Evolutionary conservation across 2,329 filamentous ascomycete species (phyloP).

Genomic region (Aspergillus brunneoviolaceus): DNA sequence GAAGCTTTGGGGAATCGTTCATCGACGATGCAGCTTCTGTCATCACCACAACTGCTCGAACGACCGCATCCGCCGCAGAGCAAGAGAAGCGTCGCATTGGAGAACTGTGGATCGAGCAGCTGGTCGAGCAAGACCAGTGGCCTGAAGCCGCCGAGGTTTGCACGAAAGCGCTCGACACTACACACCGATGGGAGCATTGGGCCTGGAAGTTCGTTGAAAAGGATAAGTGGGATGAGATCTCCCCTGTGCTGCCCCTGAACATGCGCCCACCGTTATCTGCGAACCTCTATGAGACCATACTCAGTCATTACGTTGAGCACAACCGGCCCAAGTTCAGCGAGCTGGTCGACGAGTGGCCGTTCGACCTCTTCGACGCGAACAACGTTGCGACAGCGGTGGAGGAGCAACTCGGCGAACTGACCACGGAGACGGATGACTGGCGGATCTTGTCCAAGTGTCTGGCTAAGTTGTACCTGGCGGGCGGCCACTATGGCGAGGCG

Average conservation of each 20-base stretch:
- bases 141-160: conserved; percentile 73
- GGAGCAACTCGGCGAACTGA: conserved; percentile 74
- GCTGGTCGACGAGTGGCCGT: conserved; percentile 78
- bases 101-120: conserved; percentile 87
- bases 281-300: conserved; percentile 81
- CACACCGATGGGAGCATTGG: conserved; percentile 91
- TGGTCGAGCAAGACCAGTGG: conserved; percentile 77
- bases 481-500: conserved; percentile 78
- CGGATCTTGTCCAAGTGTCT: conserved; percentile 82
- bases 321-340: conserved; percentile 75
- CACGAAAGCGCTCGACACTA: conserved; percentile 75
- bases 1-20: conserved; percentile 66
- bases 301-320: conserved; percentile 81
- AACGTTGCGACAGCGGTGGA: conserved; percentile 77
- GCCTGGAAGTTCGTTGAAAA: conserved; percentile 87
- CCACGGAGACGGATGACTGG: conserved; percentile 83
- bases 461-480: conserved; percentile 79
- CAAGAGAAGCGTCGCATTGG: conserved; percentile 89
- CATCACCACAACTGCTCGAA: conserved; percentile 59
- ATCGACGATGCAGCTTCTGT: conserved; percentile 64
- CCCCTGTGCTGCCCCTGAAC: conserved; percentile 75
- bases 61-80: conserved; percentile 66
- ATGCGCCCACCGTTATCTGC: conserved; percentile 76
- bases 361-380: conserved; percentile 77
- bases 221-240: conserved; percentile 85